phyloP scores from a whole-genome alignment of 2,329 filamentous ascomycete species.

The Pseudogymnoascus sp. region DNA sequence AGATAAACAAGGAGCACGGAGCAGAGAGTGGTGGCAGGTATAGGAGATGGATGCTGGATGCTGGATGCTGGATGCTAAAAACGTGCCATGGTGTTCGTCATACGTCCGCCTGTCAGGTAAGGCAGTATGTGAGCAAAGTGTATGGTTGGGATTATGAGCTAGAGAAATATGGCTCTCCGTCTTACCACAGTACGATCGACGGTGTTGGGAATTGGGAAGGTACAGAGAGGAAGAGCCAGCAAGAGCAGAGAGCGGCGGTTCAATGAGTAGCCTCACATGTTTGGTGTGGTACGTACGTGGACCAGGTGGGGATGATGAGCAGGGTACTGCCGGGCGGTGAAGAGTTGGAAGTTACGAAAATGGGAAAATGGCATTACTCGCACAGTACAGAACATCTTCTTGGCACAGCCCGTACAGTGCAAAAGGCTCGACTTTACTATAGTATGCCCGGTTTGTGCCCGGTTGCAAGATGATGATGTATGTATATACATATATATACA shows the following conservation, averaged over 20 bases:
- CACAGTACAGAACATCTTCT: neutral
- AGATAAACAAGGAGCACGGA: neutral
- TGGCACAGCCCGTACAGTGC: neutral
- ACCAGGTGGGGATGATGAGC: neutral
- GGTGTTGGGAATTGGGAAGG: neutral
- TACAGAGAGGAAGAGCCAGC: neutral
- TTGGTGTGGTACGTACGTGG: neutral
- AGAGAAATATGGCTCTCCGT: neutral
- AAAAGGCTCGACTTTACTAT: neutral
- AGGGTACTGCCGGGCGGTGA: constrained; percentile 5
- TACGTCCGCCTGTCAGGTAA: neutral
- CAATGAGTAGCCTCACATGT: neutral
- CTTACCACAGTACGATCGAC: neutral
- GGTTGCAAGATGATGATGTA: constrained; percentile 1
- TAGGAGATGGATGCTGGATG: neutral
- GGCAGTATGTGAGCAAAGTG: neutral
- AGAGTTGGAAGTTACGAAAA: neutral
- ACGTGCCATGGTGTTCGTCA: constrained; percentile 4
- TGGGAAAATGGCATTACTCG: neutral
- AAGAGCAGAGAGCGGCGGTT: neutral
- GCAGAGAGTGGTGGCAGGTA: neutral
- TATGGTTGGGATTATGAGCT: neutral
- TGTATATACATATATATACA: neutral
- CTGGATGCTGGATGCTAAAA: neutral
- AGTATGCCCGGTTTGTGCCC: neutral